Evolutionary conservation across 2,329 filamentous ascomycete species (phyloP).

Genomic region (Celoporthe dispersa): DNA sequence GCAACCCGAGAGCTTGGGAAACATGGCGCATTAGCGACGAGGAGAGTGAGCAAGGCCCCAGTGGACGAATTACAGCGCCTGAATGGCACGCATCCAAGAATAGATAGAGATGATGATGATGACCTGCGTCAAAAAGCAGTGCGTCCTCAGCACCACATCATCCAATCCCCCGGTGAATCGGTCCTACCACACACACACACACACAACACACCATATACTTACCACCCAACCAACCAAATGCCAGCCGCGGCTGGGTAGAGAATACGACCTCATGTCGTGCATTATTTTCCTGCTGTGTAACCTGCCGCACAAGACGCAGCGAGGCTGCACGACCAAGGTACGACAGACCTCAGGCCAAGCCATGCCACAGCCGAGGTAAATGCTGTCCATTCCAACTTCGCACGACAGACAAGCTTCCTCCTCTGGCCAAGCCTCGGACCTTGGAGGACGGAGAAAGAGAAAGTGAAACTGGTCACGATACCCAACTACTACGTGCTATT

Average conservation of each 20-base stretch:
- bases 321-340: conserved; percentile 8
- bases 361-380: conserved; percentile 1
- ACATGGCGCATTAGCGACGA: conserved; percentile 24
- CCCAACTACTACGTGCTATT: background rate
- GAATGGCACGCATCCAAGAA: conserved; percentile 20
- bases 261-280: conserved; percentile 15
- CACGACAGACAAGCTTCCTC: conserved; percentile 20
- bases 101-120: conserved; percentile 15
- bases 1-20: conserved; percentile 29
- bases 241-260: background rate
- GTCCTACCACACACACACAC: background rate
- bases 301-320: conserved; percentile 4
- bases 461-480: conserved; percentile 14
- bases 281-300: conserved; percentile 7
- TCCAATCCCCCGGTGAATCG: background rate
- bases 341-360: background rate
- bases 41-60: conserved; percentile 18
- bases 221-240: background rate
- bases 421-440: conserved; percentile 12
- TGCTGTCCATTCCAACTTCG: conserved; percentile 5
- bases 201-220: background rate
- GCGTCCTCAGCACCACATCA: conserved; percentile 4
- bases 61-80: conserved; percentile 22
- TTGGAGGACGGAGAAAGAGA: background rate
- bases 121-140: conserved; percentile 13